Evolutionary conservation across 768 basidiomycete genomes (phyloP).

Genomic region (Mycena rebaudengoi): DNA sequence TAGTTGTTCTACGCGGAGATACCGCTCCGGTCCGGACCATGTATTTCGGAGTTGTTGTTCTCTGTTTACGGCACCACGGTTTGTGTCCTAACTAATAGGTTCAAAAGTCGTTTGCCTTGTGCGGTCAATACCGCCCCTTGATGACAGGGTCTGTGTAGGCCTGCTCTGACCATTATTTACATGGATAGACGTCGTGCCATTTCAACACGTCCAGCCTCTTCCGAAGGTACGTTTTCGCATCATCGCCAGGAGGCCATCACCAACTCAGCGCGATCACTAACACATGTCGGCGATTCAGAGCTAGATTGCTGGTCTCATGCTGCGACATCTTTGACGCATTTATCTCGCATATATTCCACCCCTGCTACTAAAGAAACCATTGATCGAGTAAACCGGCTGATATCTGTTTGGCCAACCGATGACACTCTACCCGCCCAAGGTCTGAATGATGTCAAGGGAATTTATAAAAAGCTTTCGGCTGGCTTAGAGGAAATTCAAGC

Average conservation of each 20-base stretch:
- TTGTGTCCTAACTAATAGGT: too few species aligned
- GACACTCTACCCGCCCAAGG: conserved; percentile 75
- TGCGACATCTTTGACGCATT: conserved; percentile 60
- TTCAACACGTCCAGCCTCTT: conserved; percentile 71
- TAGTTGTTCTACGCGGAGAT: too few species aligned
- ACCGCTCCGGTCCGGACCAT: too few species aligned
- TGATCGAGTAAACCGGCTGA: conserved; percentile 76
- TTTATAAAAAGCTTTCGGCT: conserved; percentile 66
- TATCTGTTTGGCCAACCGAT: conserved; percentile 76
- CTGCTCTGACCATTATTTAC: not conserved
- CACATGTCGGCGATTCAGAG: conserved; percentile 55
- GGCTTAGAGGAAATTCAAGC: conserved; percentile 71
- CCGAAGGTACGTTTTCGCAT: conserved; percentile 66
- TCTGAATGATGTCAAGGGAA: conserved; percentile 66
- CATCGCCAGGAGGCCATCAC: conserved; percentile 13
- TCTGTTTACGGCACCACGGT: too few species aligned
- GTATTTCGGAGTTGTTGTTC: too few species aligned
- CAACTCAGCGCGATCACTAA: conserved; percentile 27
- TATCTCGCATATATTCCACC: conserved; percentile 64
- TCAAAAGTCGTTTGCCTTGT: too few species aligned
- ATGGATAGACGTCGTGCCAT: conserved; percentile 77
- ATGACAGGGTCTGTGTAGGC: not conserved
- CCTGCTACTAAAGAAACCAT: conserved; percentile 64
- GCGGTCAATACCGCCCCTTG: not conserved
- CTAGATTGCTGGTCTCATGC: conserved; percentile 81